phyloP scores from a whole-genome alignment of 2,329 filamentous ascomycete genomes.

The Parastagonospora nodorum region DNA sequence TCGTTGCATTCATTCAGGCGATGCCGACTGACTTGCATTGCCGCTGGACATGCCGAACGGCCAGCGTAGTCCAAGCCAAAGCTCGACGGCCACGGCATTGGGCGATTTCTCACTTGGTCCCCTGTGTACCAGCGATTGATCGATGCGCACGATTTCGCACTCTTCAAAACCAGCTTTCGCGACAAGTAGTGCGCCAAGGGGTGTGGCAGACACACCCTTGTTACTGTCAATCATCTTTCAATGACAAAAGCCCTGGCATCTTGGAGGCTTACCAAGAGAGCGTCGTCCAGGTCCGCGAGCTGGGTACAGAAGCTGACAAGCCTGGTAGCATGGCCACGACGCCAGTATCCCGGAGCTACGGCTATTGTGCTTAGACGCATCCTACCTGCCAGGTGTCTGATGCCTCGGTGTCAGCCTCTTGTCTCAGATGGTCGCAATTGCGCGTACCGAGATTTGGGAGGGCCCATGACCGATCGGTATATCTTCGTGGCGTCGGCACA shows the following conservation, averaged over 20 bases:
- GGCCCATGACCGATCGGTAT: slow-evolving; percentile 26
- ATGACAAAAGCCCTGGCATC: not conserved
- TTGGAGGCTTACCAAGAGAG: slow-evolving; percentile 18
- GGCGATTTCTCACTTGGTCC: not conserved
- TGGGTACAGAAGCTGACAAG: slow-evolving; percentile 31
- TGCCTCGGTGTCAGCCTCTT: not conserved
- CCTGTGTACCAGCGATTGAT: slow-evolving; percentile 8
- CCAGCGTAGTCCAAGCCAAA: slow-evolving; percentile 20
- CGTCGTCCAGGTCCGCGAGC: slow-evolving; percentile 31
- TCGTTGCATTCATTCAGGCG: slow-evolving; percentile 8
- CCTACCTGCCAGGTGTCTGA: slow-evolving; percentile 14
- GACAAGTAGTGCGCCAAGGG: slow-evolving; percentile 26
- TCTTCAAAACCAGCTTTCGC: slow-evolving; percentile 36
- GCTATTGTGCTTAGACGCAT: slow-evolving; percentile 29
- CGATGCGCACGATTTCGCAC: slow-evolving; percentile 24
- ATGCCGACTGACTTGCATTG: slow-evolving; percentile 6
- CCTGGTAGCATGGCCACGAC: slow-evolving; percentile 29
- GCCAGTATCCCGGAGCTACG: slow-evolving; percentile 34
- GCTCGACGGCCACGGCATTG: slow-evolving; percentile 15
- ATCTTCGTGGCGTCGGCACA: slow-evolving; percentile 17
- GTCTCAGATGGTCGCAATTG: not conserved
- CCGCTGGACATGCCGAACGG: slow-evolving; percentile 7
- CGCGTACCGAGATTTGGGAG: slow-evolving; percentile 28
- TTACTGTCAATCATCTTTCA: slow-evolving; percentile 1
- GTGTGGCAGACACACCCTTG: slow-evolving; percentile 31